Conservation (phyloP, 805 yeast species). For the Wickerhamiella brachini region DNA sequence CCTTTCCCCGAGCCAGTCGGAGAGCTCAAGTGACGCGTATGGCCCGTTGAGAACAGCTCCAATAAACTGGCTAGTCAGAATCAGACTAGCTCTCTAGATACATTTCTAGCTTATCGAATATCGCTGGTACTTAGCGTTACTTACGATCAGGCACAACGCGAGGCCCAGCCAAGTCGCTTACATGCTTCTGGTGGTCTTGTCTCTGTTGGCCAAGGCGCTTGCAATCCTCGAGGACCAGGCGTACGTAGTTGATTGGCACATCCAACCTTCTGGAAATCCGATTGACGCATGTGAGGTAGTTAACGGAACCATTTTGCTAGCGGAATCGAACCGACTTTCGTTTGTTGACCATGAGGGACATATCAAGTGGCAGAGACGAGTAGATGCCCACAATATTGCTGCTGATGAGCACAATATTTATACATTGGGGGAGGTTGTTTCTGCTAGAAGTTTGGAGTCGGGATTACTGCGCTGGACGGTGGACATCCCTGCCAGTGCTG, state of each 20-base stretch:
- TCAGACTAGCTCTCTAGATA: no score
- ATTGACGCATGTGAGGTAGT: conserved; percentile 7
- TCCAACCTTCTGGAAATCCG: conserved; percentile 17
- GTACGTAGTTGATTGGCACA: conserved; percentile 23
- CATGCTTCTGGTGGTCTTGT: conserved; percentile 2
- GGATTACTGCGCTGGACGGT: conserved; percentile 12
- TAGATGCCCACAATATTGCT: conserved; percentile 5
- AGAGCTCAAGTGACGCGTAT: neutral
- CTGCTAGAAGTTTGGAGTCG: conserved; percentile 6
- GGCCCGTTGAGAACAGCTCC: no score
- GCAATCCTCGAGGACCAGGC: conserved; percentile 27
- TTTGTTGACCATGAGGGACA: conserved; percentile 17
- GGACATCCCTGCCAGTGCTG: neutral
- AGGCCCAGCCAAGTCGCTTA: neutral
- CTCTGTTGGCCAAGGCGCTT: conserved; percentile 5
- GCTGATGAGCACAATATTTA: conserved; percentile 2
- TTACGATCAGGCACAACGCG: no score
- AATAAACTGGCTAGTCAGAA: no score
- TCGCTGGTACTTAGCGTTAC: no score
- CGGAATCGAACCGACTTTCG: conserved; percentile 17
- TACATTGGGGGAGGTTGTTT: conserved; percentile 8
- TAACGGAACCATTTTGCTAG: conserved; percentile 11
- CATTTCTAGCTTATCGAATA: no score
- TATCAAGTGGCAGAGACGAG: conserved; percentile 19
- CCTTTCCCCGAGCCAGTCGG: neutral